phyloP scores from a whole-genome alignment of 75 land plant species.

The Chamaecyparis obtusa region DNA sequence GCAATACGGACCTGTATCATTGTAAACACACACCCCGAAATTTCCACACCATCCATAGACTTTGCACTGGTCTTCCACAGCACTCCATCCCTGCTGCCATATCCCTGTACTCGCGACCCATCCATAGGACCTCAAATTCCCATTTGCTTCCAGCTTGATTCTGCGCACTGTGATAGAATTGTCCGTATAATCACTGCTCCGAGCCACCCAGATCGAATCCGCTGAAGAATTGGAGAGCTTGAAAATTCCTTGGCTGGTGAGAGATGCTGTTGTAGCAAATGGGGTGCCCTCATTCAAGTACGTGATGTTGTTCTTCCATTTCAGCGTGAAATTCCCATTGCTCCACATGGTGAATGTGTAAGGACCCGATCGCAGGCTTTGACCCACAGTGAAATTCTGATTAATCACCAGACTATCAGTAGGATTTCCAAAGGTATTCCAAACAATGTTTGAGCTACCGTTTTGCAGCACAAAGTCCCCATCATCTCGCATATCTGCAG shows the following conservation, averaged over 20 bases:
- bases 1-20: conserved; percentile 43
- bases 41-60: conserved; percentile 74
- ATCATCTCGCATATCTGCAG: conserved; percentile 28
- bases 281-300: conserved; percentile 22
- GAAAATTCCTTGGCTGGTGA: conserved; percentile 4
- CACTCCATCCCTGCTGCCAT: conserved; percentile 47
- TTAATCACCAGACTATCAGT: conserved; percentile 38
- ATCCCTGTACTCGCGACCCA: conserved; percentile 17
- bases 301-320: conserved; percentile 27
- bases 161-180: conserved; percentile 27
- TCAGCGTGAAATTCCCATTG: conserved; percentile 34
- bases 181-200: conserved; percentile 50
- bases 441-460: conserved; percentile 10
- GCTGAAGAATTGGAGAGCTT: not conserved
- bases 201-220: not conserved
- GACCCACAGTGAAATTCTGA: conserved; percentile 36
- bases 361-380: conserved; percentile 24
- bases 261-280: conserved; percentile 2
- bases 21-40: conserved; percentile 66
- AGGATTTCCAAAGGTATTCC: conserved; percentile 52
- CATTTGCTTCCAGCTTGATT: conserved; percentile 54
- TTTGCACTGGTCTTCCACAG: conserved; percentile 62
- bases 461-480: conserved; percentile 40
- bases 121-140: conserved; percentile 60
- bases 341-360: conserved; percentile 35